A percentile compares a stretch with the other conserved stretches of the same genome.
Evolutionary conservation across 1,139 yeast genomes (phyloP).

Genomic region (Candida tetrigidarum): DNA sequence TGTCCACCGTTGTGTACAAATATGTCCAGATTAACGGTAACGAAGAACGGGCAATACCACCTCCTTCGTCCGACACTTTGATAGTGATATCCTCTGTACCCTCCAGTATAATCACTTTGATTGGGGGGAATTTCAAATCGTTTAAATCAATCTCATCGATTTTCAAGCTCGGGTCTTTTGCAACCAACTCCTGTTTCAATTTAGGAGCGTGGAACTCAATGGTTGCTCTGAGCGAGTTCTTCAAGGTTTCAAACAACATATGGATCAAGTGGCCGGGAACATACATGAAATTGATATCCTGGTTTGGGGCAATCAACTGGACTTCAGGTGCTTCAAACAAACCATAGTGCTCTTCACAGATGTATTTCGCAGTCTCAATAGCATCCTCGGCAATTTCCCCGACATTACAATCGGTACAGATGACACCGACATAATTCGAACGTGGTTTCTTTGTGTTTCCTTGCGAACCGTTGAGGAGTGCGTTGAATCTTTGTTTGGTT

Average conservation of each 20-base stretch:
- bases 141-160: constrained; percentile 55
- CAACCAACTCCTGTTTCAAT: constrained; percentile 41
- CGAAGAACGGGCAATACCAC: constrained; percentile 87
- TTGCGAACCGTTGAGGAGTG: constrained; percentile 37
- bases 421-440: constrained; percentile 75
- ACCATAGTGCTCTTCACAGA: constrained; percentile 88
- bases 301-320: constrained; percentile 71
- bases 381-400: constrained; percentile 84
- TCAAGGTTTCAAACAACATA: constrained; percentile 84
- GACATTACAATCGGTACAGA: constrained; percentile 79
- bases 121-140: constrained; percentile 77
- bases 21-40: constrained; percentile 91
- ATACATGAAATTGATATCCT: constrained; percentile 75
- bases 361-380: constrained; percentile 82
- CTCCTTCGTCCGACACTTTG: constrained; percentile 92
- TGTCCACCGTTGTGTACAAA: constrained; percentile 84
- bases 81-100: constrained; percentile 94
- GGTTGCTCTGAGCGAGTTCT: constrained; percentile 83
- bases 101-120: constrained; percentile 87
- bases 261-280: constrained; percentile 91
- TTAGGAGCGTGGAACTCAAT: constrained; percentile 69
- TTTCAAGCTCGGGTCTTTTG: constrained; percentile 46
- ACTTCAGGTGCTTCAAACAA: constrained; percentile 82
- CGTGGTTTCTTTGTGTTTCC: constrained; percentile 44
- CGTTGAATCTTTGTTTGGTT: constrained; percentile 42